Evolutionary conservation across 2,329 filamentous ascomycete genomes (phyloP).

Genomic region (Thelonectria olida): DNA sequence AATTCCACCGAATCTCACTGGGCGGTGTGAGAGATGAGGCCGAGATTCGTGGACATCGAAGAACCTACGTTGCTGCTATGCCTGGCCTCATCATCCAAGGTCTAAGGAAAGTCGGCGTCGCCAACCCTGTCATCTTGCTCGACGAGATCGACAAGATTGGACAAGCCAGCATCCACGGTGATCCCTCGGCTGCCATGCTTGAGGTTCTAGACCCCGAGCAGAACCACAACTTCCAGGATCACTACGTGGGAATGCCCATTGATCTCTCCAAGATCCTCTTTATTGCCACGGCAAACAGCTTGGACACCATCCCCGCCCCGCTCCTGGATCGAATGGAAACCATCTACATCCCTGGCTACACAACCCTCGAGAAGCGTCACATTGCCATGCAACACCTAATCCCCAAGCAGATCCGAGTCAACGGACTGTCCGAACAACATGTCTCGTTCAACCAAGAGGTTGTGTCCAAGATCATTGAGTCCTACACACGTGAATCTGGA

Average conservation of each 20-base stretch:
- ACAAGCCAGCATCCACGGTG: constrained; percentile 89
- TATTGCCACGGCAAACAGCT: constrained; percentile 93
- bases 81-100: constrained; percentile 94
- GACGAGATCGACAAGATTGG: constrained; percentile 99
- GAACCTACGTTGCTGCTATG: constrained; percentile 99
- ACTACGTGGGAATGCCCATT: constrained; percentile 95
- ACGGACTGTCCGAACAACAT: constrained; percentile 81
- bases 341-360: constrained; percentile 93
- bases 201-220: constrained; percentile 98
- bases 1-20: constrained; percentile 96
- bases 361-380: constrained; percentile 94
- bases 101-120: constrained; percentile 92
- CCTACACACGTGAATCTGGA: constrained; percentile 95
- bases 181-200: constrained; percentile 96
- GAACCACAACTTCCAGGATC: constrained; percentile 93
- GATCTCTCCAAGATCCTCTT: constrained; percentile 97
- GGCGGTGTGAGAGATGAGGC: constrained; percentile 96
- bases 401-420: constrained; percentile 92
- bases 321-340: constrained; percentile 97
- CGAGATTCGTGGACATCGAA: constrained; percentile 92
- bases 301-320: constrained; percentile 95
- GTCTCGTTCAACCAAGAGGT: constrained; percentile 83
- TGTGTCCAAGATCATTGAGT: constrained; percentile 93
- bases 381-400: constrained; percentile 94
- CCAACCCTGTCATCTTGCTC: constrained; percentile 93